phyloP scores from a whole-genome alignment of 129 eudicot genomes.

The Chrysanthemum seticuspe region DNA sequence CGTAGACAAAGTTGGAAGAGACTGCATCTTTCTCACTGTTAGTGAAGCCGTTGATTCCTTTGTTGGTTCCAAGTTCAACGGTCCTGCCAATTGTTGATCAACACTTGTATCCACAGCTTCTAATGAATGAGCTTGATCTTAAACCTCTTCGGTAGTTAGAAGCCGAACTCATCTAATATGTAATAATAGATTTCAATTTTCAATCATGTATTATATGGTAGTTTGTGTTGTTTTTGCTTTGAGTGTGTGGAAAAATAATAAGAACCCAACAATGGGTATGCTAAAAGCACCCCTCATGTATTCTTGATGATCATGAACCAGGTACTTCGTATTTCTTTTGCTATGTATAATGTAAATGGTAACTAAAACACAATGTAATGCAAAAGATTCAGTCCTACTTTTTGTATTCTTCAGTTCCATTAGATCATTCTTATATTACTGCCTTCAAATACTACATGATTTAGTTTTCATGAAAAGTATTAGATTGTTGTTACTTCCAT shows the following conservation, averaged over 20 bases:
- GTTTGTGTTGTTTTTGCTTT: constrained; percentile 11
- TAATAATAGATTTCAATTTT: constrained; percentile 7
- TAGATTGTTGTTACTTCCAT: no score
- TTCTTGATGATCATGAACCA: constrained; percentile 22
- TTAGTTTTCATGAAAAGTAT: no score
- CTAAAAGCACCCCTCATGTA: constrained; percentile 11
- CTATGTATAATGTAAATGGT: not conserved
- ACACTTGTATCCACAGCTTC: not conserved
- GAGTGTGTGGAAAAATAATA: constrained; percentile 20
- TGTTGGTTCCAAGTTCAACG: constrained; percentile 33
- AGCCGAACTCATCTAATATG: constrained; percentile 17
- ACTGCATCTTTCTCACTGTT: constrained; percentile 52
- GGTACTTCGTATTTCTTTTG: constrained; percentile 12
- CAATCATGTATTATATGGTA: constrained; percentile 25
- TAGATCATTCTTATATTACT: not conserved
- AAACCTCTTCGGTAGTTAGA: not conserved
- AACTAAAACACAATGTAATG: not conserved
- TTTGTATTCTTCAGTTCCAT: not conserved
- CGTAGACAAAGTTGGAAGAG: constrained; percentile 46
- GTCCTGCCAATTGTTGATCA: constrained; percentile 26
- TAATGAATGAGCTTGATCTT: constrained; percentile 12
- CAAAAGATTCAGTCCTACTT: not conserved
- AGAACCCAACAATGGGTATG: constrained; percentile 24
- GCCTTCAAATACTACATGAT: not conserved
- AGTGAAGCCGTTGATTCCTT: constrained; percentile 59